A percentile compares a stretch with the other conserved stretches of the same genome.
phyloP scores from a whole-genome alignment of 75 land plant species.

The Larix kaempferi region DNA sequence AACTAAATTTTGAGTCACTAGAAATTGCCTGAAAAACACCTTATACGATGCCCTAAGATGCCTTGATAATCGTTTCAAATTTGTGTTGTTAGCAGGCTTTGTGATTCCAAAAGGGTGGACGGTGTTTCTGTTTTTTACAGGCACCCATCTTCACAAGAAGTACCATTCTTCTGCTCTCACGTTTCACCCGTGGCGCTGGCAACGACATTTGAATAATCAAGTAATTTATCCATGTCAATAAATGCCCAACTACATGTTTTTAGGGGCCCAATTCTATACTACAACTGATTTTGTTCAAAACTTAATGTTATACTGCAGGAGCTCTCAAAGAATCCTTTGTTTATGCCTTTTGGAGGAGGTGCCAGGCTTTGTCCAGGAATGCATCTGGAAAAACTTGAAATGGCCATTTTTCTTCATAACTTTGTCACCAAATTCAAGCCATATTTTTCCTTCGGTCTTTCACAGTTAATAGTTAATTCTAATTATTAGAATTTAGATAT shows the following conservation, averaged over 20 bases:
- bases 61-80: background rate
- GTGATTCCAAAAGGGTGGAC: background rate
- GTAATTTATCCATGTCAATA: background rate
- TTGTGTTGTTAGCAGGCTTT: background rate
- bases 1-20: too few species aligned
- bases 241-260: background rate
- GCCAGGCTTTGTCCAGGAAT: background rate
- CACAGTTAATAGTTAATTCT: too few species aligned
- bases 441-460: too few species aligned
- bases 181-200: background rate
- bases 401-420: background rate
- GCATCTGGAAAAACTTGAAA: background rate
- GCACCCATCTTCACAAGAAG: background rate
- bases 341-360: background rate
- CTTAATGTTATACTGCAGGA: constrained; percentile 7
- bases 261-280: background rate
- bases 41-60: too few species aligned
- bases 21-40: too few species aligned
- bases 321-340: background rate
- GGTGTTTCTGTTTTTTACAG: background rate
- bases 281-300: background rate
- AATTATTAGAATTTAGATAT: too few species aligned
- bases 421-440: background rate
- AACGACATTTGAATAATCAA: background rate
- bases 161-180: background rate